Conservation (phyloP, 352 stramenopile genomes). For the Phytophthora vignae region DNA sequence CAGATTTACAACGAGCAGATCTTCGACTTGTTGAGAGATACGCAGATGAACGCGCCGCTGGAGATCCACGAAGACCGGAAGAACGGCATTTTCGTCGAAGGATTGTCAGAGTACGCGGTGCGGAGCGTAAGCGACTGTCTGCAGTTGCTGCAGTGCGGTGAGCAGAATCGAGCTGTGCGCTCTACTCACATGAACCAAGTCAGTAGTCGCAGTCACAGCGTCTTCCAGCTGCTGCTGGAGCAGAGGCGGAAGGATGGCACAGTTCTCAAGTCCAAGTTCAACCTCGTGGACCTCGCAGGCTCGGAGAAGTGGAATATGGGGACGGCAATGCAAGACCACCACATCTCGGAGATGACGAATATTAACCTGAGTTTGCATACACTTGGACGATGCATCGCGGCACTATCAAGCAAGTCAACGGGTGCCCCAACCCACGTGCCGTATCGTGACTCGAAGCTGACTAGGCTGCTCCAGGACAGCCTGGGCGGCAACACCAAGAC, state of each 20-base stretch:
- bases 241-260: constrained; percentile 71
- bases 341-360: constrained; percentile 94
- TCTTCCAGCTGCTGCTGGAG: constrained; percentile 91
- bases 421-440: constrained; percentile 73
- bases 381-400: constrained; percentile 89
- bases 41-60: constrained; percentile 70
- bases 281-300: constrained; percentile 94
- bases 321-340: constrained; percentile 83
- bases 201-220: constrained; percentile 90
- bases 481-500: constrained; percentile 91
- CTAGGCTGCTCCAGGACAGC: constrained; percentile 90
- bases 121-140: constrained; percentile 87
- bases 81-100: constrained; percentile 92
- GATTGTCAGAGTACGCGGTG: constrained; percentile 92
- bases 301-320: constrained; percentile 94
- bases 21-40: constrained; percentile 90
- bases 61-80: constrained; percentile 89
- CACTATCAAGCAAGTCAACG: constrained; percentile 64
- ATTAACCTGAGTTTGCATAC: constrained; percentile 95
- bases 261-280: constrained; percentile 93
- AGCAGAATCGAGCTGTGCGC: constrained; percentile 89
- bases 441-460: constrained; percentile 95
- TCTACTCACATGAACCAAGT: constrained; percentile 94
- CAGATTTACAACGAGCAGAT: constrained; percentile 95
- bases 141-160: constrained; percentile 81